Base-by-base conservation (phyloP, 2,329 filamentous ascomycete genomes). In the Aspergillus tamarii region DNA sequence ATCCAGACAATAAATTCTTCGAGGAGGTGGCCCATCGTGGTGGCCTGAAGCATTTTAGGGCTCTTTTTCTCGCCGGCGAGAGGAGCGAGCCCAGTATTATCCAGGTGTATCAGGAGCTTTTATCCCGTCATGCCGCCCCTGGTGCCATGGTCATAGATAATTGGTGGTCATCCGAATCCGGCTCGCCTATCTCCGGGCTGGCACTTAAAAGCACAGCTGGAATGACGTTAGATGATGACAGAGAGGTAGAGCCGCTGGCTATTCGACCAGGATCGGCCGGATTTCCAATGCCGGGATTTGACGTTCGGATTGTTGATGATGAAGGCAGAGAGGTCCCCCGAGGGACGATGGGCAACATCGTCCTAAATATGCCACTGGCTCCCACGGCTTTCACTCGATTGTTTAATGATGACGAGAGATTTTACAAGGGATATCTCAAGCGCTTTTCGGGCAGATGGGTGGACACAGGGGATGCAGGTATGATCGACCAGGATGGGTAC, bases 231-330 rank as follows among this genome's bases (percentile, higher is more conserved):
- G 23, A 34, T 41, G 61, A 48, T 16, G 61, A 30, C 5, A 64
- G 70, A 23, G 69, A 70, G 34, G 74, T 76, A 56, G 79, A 79
- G 45, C 85, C 89, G 1, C 77, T 91, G 34, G 76, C 80, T 0
- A 87, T 94, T 74, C 93, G 91, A 70, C 91, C 93, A 0, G 94
- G 94, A 1, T 94, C 91, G 64, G 94, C 94, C 6, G 94, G 94
- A 0, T 95, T 96, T 75, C 87, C 93, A 0, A 93, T 96, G 89
- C 94, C 93, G 0, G 94, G 94, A 0, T 97, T 96, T 71, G 92
- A 97, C 70, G 90, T 97, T 4, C 86, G 90, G 19, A 84, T 94
- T 16, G 93, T 97, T 3, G 88, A 96, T 74, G 93, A 97, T 71
- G 81, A 87, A 0, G 94, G 94, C 6, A 83, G 85, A 1, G 90